Evolutionary conservation across 805 yeast genomes (phyloP), one percentile per base, ranked within the genome.

Genomic region (Clavispora phyllophila): DNA sequence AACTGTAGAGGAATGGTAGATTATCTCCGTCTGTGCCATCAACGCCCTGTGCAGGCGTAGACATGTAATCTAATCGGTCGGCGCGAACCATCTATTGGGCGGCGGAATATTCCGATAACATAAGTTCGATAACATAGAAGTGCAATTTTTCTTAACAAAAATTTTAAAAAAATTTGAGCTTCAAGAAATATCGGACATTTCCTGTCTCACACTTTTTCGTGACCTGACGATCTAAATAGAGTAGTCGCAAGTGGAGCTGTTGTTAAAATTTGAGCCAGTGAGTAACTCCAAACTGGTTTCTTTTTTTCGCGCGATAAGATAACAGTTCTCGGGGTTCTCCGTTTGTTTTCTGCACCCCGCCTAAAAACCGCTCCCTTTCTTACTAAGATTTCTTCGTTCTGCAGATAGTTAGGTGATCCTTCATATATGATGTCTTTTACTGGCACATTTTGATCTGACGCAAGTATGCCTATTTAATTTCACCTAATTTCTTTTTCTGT

Each of bases 61-160:
- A 2, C 9, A 5, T 19, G 36, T 5, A n/a, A 20, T 19, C 36
- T 19, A 19, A 19, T 20, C 25, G 25, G 25, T 13, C 9, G 25
- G 17, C 15, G 23, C 36, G 25, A 19, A 13, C 15, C 24, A 35
- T 27, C 18, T 27, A 27, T 46, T 52, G 22, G 50, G 49, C 12
- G 42, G 42, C 27, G 31, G 31, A 6, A 27, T 4, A 12, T 14
- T 4, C 31, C 31, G 31, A 27, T 27, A 27, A 3, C 47, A 20
- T 27, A 36, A 41, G 36, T 9, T 5, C 15, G 15, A 27, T n/a
- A 13, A 27, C 27, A 7, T 4, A 6, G 13, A 25, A 4, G 4
- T 7, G 27, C 5, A 4, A 4, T 4, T 9, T 25, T 25, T 25
- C 27, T 25, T 25, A 4, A 7, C 27, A 10, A 25, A 12, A 25